These are phyloP conservation scores for Linnemannia exigua DNA, from an alignment of 192 early-diverging fungal species.

Conservation along the genomic window DNA sequence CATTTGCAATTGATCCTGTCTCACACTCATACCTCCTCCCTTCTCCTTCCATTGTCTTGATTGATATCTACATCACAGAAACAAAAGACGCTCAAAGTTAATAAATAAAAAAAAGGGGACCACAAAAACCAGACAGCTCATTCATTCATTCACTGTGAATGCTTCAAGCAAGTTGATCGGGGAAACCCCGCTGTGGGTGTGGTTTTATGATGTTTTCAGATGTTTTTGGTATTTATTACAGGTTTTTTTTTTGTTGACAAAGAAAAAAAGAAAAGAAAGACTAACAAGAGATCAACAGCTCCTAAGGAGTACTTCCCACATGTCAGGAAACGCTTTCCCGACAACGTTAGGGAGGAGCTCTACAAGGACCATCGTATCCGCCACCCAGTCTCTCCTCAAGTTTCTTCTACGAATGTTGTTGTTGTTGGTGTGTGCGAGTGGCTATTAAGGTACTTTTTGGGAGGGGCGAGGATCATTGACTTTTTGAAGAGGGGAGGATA, in stretches of 20 bases:
- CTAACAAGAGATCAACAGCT: neutral
- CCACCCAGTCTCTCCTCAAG: neutral
- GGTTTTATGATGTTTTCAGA: neutral
- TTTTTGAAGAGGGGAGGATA: neutral
- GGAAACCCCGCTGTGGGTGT: neutral
- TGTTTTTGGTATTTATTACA: neutral
- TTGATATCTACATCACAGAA: too few species aligned
- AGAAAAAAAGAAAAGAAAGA: neutral
- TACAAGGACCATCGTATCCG: neutral
- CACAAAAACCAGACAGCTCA: too few species aligned
- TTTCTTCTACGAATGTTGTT: neutral
- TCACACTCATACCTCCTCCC: too few species aligned
- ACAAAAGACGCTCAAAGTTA: too few species aligned
- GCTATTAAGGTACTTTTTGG: constrained; percentile 12
- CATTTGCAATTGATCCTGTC: too few species aligned
- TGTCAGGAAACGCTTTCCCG: constrained; percentile 22
- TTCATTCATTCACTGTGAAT: too few species aligned
- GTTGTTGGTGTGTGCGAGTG: neutral
- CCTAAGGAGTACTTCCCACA: neutral
- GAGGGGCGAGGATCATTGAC: neutral
- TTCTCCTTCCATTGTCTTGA: too few species aligned
- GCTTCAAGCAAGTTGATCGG: too few species aligned
- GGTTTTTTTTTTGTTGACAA: neutral
- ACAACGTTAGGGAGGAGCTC: neutral
- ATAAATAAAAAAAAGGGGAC: too few species aligned